Base-by-base conservation (phyloP, 257 asterid genomes). In the Nicotiana tabacum region DNA sequence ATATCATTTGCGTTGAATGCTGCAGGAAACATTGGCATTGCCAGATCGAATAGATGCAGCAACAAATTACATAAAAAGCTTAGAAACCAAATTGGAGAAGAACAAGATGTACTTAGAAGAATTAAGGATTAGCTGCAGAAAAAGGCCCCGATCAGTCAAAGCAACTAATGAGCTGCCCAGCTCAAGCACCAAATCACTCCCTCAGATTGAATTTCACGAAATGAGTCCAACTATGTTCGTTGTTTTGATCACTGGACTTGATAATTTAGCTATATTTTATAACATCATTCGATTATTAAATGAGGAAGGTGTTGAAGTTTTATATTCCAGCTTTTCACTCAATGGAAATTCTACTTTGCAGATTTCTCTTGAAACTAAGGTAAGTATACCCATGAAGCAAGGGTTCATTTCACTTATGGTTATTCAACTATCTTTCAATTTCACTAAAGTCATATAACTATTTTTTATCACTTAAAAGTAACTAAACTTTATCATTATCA, bases 11-110 rank as follows among this genome's bases (percentile, higher is more conserved):
- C 37, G 24, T 43, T 46, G 79, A 3, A 0, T 72, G 37, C 66
- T 80, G 86, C 87, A 87, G 88, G 87, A 85, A 84, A 80, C 27
- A 84, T 77, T 83, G 86, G 27, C 89, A 55, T 68, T 91, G 56
- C 90, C 90, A 0, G 91, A 91, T 58, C 92, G 89, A 83, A 82
- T 91, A 61, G 88, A 87, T 24, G 91, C 87, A 87, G 90, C 87
- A 6, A 86, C 83, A 58, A 81, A 74, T 2, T 77, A 91, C 85
- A 86, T 90, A 33, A 85, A 85, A 64, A 68, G 21, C 66, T 48
- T 79, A 85, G 83, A 82, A 57, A 76, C 1, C 37, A 89, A 81
- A 86, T 6, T 91, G 60, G 90, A 91, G 82, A 62, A 83, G n/a
- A 55, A 55, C 58, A 87, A 81, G 83, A 65, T 74, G 57, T 76